Evolutionary conservation across 176 grass and related monocot genomes (phyloP), one percentile per base, ranked within the genome.

Genomic region (Ensete ventricosum): DNA sequence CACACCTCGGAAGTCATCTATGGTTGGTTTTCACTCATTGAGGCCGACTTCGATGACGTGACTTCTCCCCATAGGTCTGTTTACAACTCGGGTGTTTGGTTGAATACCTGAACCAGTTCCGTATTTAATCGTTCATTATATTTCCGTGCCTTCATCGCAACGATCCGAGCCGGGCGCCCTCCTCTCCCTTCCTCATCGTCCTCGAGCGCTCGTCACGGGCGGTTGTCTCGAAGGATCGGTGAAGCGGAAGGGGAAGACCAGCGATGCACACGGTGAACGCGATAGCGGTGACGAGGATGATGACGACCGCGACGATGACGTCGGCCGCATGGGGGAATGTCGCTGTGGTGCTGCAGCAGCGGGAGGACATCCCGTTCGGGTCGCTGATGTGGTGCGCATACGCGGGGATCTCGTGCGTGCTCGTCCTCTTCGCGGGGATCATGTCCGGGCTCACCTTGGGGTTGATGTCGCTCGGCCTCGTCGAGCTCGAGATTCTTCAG

Each of bases 401-500:
- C 82, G 88, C 96, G 2, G 96, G 96, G 69, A 80, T 84, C 50
- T 99, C 91, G 69, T 89, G 83, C 86, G 48, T 95, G 20, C 91
- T 99, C 50, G 96, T 99, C 50, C 88, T 99, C 75, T 99, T 99
- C 73, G 96, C 96, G 17, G 96, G 96, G 66, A 99, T 99, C 82
- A 99, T 99, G 96, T 99, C 96, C 50, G 96, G 96, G 10, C 91
- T 99, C 76, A 99, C 96, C 51, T 91, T 99, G 11, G 96, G 96
- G 0, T 84, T 99, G 76, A 99, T 99, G 96, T 94, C 96, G 74
- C 96, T 99, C 67, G 96, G 96, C 76, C 88, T 95, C 62, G 96
- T 99, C 76, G 96, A 99, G 86, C 84, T 99, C 50, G 96, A 99
- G 88, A 99, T 99, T 84, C 88, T 99, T 20, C 96, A 99, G 83